A percentile compares a stretch with the other conserved stretches of the same genome.
These are phyloP conservation scores for Metarhizium humberi DNA, from an alignment of 2,329 filamentous ascomycete genomes.

Conservation along the genomic window DNA sequence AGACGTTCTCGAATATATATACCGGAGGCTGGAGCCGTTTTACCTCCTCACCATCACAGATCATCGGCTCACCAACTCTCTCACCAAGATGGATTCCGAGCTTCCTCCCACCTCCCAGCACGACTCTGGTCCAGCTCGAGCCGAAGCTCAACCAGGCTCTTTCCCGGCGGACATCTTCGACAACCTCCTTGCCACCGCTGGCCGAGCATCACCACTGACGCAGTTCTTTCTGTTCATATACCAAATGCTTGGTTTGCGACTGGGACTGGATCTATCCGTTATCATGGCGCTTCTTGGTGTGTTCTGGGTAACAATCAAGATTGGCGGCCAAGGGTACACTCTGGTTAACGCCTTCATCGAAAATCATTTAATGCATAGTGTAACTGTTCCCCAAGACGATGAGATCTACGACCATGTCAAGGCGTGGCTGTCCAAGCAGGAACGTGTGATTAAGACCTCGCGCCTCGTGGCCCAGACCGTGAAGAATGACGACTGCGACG, in stretches of 20 bases:
- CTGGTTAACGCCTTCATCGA: conserved; percentile 26
- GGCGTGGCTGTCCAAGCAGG: conserved; percentile 46
- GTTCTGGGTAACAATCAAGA: conserved; percentile 35
- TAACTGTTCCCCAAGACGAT: conserved; percentile 46
- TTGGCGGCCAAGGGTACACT: conserved; percentile 24
- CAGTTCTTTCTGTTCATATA: conserved; percentile 35
- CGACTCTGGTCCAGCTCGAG: conserved; percentile 3
- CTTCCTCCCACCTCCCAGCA: conserved; percentile 18
- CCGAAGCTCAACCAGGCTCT: background rate
- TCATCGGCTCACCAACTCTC: conserved; percentile 13
- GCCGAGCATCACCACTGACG: conserved; percentile 32
- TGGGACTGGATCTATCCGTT: conserved; percentile 40
- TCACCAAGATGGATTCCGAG: conserved; percentile 15
- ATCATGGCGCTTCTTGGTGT: conserved; percentile 36
- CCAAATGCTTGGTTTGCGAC: conserved; percentile 30
- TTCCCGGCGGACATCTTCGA: conserved; percentile 28
- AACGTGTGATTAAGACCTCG: conserved; percentile 39
- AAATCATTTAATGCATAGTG: conserved; percentile 39
- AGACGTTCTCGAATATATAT: too few species aligned
- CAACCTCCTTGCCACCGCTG: conserved; percentile 34
- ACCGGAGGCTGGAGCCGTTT: too few species aligned
- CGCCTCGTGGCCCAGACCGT: conserved; percentile 47
- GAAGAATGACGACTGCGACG: conserved; percentile 46
- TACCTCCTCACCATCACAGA: background rate
- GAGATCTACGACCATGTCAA: conserved; percentile 50